Base-by-base conservation (phyloP, 2,329 filamentous ascomycete genomes). In the Pyrenophora teres region DNA sequence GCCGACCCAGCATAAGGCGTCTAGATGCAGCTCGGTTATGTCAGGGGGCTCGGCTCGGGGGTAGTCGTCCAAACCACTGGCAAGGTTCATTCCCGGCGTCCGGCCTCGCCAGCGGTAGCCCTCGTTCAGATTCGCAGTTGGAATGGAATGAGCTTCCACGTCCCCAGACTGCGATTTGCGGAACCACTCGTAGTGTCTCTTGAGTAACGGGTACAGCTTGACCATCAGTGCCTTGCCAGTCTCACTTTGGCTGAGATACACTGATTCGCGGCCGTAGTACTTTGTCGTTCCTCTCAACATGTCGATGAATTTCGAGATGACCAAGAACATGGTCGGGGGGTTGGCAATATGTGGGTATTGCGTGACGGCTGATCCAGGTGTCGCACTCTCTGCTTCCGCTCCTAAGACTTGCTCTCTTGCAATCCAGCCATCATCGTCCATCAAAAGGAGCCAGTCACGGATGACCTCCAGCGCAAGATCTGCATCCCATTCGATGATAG, bases 281-380 rank as follows among this genome's bases (percentile, higher is more conserved):
- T 64, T 63, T 2, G 31, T 41, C 16, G 60, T 63, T 19, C 76
- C 76, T 27, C 66, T 42, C 9, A 70, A 43, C 41, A 67, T 60
- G 45, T 90, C 86, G 68, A 95, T 83, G 65, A 96, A 90, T 19
- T 81, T 82, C 60, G 95, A 89, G 6, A 97, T 79, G 47, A 93
- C 86, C 64, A 96, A 83, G 75, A 96, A 97, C 7, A 97, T 81
- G 0, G 93, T 97, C 2, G 94, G 93, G 0, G 93, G 94, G 71
- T 97, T 97, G 46, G 93, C 93, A 65, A 97, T 96, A 73, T 97
- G 92, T 15, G 93, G 92, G 68, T 96, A 97, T 70, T 97, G 93
- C 8, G 90, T 84, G 64, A 95, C 90, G 71, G 97, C 97, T 70
- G 96, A 91, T 4, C 81, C 74, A 0, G 93, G 93, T 2, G 97